A percentile compares a stretch with the other conserved stretches of the same genome.
phyloP scores from a whole-genome alignment of 75 land plant genomes.

The Azolla pinnata region DNA sequence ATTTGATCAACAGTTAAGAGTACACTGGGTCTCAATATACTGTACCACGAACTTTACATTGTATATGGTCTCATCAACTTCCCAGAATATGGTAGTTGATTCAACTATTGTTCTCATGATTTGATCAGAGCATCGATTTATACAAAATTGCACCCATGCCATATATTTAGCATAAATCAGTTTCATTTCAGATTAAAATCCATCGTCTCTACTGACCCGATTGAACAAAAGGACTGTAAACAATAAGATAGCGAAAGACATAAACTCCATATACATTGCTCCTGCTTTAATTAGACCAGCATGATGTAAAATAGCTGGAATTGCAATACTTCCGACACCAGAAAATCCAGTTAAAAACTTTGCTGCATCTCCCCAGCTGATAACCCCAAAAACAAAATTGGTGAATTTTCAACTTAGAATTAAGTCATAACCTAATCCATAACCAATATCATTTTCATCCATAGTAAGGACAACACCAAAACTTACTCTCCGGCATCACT shows the following conservation, averaged over 20 bases:
- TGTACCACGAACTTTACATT: no score
- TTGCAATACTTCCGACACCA: constrained; percentile 87
- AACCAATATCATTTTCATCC: not conserved
- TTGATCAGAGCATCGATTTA: no score
- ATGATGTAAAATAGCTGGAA: constrained; percentile 82
- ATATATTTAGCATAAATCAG: no score
- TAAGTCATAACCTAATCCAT: not conserved
- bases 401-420: not conserved
- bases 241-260: constrained; percentile 71
- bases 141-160: no score
- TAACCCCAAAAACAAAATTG: not conserved
- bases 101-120: no score
- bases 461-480: not conserved
- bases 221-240: constrained; percentile 76
- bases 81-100: no score
- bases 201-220: constrained; percentile 68
- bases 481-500: constrained; percentile 71
- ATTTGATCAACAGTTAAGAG: no score
- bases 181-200: no score
- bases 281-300: constrained; percentile 69
- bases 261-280: constrained; percentile 82
- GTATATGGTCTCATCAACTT: no score
- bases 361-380: constrained; percentile 83
- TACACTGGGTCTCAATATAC: no score
- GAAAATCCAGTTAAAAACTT: constrained; percentile 92